Conservation (phyloP, 805 yeast genomes). For the Monosporozyma servazzii region DNA sequence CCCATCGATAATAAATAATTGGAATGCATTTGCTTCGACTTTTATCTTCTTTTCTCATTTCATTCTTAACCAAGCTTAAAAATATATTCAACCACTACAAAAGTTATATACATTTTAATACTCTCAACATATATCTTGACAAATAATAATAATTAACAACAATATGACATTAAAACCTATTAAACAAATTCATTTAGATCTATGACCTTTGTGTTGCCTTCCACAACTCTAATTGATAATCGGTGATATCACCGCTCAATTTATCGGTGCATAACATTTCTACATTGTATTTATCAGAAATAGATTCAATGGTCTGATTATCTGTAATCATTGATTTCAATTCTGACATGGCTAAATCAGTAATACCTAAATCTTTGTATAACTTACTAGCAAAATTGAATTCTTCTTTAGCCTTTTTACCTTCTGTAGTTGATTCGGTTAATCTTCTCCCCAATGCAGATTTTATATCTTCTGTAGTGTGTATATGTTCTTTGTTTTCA, state of each 20-base stretch:
- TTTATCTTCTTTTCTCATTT: neutral
- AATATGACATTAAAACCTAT: neutral
- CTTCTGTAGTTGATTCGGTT: constrained; percentile 1
- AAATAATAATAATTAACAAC: neutral
- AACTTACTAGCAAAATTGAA: constrained; percentile 3
- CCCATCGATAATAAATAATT: neutral
- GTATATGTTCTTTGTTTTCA: neutral
- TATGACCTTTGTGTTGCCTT: constrained; percentile 3
- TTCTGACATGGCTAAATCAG: constrained; percentile 15
- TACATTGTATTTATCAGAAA: constrained; percentile 9
- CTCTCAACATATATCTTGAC: neutral
- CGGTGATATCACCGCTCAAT: constrained; percentile 15
- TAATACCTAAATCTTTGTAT: constrained; percentile 6
- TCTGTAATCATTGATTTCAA: constrained; percentile 5
- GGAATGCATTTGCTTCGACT: neutral
- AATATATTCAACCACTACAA: neutral
- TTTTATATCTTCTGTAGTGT: constrained; percentile 9
- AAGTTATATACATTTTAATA: too few relatives aligned
- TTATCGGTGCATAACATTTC: constrained; percentile 21
- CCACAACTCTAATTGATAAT: constrained; percentile 24
- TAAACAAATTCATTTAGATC: neutral
- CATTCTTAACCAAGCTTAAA: neutral
- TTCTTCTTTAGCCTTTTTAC: neutral
- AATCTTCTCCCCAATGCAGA: constrained; percentile 9
- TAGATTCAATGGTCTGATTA: neutral